These are phyloP conservation scores for Penstemon newberryi DNA, from an alignment of 257 asterid genomes.

Conservation along the genomic window DNA sequence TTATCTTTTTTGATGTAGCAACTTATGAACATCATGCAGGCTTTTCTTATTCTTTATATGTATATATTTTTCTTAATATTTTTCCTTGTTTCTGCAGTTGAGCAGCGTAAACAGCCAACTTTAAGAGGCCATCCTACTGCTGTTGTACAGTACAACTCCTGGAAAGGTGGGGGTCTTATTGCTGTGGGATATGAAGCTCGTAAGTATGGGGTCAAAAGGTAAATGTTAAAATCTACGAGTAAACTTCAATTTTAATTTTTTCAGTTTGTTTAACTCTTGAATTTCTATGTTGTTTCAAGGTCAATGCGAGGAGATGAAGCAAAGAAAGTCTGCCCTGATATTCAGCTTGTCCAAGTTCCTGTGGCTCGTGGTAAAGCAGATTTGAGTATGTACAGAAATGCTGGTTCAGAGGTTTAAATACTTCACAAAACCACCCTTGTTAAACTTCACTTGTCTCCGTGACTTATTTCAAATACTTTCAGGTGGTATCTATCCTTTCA, in stretches of 20 bases:
- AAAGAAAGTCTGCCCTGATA: conserved; percentile 77
- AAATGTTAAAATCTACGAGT: conserved; percentile 22
- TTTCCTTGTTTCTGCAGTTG: conserved; percentile 52
- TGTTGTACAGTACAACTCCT: conserved; percentile 90
- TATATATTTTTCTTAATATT: conserved; percentile 13
- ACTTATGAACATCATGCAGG: conserved; percentile 4
- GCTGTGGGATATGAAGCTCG: conserved; percentile 98
- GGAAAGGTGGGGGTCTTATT: conserved; percentile 97
- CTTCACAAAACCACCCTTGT: conserved; percentile 12
- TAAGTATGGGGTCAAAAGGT: conserved; percentile 83
- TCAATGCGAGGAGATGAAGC: conserved; percentile 98
- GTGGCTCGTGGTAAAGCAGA: conserved; percentile 98
- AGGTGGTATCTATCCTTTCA: conserved; percentile 91
- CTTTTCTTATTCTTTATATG: conserved; percentile 1
- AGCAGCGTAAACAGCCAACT: conserved; percentile 79
- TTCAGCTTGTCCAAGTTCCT: conserved; percentile 95
- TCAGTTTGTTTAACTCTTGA: conserved; percentile 6
- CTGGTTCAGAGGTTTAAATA: conserved; percentile 83
- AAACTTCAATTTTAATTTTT: conserved; percentile 3
- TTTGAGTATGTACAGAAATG: conserved; percentile 71
- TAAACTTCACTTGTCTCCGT: conserved; percentile 19
- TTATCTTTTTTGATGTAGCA: not conserved
- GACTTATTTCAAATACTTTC: conserved; percentile 28
- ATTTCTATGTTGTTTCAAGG: conserved; percentile 38
- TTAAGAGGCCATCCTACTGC: conserved; percentile 93